phyloP scores from a whole-genome alignment of 129 eudicot genomes.

The Flaveria linearis region DNA sequence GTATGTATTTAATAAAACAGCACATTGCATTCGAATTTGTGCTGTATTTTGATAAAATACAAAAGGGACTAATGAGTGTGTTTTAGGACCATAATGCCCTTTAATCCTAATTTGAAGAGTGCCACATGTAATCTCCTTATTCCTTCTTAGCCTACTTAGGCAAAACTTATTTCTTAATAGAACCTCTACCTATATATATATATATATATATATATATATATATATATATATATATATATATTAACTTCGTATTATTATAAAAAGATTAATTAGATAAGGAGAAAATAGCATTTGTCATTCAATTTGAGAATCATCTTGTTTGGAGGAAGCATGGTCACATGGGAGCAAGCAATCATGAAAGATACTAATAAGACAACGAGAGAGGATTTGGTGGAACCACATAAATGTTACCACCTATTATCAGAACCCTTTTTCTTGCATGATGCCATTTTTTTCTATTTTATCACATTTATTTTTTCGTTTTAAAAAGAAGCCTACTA shows the following conservation, averaged over 20 bases:
- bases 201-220: too few species aligned
- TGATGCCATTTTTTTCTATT: not conserved
- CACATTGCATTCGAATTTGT: too few species aligned
- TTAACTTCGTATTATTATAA: not conserved
- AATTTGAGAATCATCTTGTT: slow-evolving; percentile 24
- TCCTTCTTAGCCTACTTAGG: too few species aligned
- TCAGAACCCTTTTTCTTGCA: slow-evolving; percentile 31
- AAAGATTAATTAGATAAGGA: not conserved
- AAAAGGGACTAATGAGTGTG: too few species aligned
- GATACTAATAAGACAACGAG: slow-evolving; percentile 57
- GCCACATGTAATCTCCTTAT: too few species aligned
- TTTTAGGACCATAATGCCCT: too few species aligned
- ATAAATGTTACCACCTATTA: slow-evolving; percentile 55
- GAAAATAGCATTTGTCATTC: not conserved
- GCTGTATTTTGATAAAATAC: too few species aligned
- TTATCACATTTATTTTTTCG: not conserved
- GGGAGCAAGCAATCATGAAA: slow-evolving; percentile 59
- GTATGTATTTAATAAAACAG: too few species aligned
- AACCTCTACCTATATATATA: too few species aligned
- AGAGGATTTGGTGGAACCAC: slow-evolving; percentile 71
- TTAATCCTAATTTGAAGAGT: too few species aligned
- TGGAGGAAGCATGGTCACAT: slow-evolving; percentile 70
- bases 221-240: not conserved
- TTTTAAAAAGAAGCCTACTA: not conserved
- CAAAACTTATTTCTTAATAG: too few species aligned